These are phyloP conservation scores for Eutrema salsugineum DNA, from an alignment of 441 rosid species.

Conservation along the genomic window DNA sequence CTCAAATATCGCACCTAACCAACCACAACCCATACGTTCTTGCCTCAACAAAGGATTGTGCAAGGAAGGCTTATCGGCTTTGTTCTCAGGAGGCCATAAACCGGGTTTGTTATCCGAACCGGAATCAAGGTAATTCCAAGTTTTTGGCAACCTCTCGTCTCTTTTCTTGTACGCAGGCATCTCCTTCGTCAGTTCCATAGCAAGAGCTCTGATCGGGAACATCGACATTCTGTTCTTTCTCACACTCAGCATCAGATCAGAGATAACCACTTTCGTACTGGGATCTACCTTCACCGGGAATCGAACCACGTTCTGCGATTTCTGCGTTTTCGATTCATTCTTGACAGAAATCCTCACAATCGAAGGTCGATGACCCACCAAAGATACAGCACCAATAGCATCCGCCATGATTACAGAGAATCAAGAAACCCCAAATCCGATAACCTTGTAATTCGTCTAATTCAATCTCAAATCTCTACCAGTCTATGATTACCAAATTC, in stretches of 20 bases:
- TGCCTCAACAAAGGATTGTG: conserved; percentile 89
- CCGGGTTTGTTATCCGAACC: conserved; percentile 52
- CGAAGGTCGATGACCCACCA: conserved; percentile 51
- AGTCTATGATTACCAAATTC: conserved; percentile 22
- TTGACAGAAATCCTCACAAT: conserved; percentile 36
- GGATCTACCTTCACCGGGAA: conserved; percentile 31
- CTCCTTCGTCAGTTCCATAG: conserved; percentile 74
- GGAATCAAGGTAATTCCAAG: conserved; percentile 47
- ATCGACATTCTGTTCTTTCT: conserved; percentile 27
- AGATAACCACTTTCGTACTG: conserved; percentile 35
- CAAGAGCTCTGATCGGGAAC: conserved; percentile 54
- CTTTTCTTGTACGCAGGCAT: conserved; percentile 54
- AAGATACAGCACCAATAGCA: conserved; percentile 64
- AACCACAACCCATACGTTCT: conserved; percentile 96
- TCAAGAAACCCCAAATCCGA: conserved; percentile 10
- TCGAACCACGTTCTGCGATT: conserved; percentile 26
- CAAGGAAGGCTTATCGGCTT: conserved; percentile 75
- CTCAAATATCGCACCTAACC: conserved; percentile 96
- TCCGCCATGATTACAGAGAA: conserved; percentile 55
- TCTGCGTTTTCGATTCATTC: conserved; percentile 37
- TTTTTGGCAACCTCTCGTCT: conserved; percentile 44
- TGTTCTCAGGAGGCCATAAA: conserved; percentile 83
- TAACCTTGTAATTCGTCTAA: not conserved
- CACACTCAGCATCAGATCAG: conserved; percentile 30
- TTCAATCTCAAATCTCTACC: conserved; percentile 1